phyloP scores from a whole-genome alignment of 805 yeast species.

The Scheffersomyces coipomensis region DNA sequence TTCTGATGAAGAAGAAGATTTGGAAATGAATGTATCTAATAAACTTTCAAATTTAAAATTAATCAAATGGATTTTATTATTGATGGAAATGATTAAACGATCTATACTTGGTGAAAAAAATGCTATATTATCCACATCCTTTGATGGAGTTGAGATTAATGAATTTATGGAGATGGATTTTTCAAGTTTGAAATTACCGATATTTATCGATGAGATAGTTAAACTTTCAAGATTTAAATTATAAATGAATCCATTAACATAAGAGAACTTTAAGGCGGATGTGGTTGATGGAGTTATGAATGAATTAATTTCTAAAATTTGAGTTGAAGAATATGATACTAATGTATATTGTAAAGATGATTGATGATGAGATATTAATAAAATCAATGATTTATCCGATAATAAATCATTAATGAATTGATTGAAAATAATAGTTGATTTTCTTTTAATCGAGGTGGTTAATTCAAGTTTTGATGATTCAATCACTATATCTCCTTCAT shows the following conservation, averaged over 20 bases:
- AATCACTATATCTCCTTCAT: slow-evolving; percentile 6
- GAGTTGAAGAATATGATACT: slow-evolving; percentile 6
- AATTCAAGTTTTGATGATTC: not conserved
- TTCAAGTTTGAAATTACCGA: slow-evolving; percentile 19
- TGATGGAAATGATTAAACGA: slow-evolving; percentile 43
- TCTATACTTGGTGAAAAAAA: slow-evolving; percentile 42
- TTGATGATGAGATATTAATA: slow-evolving; percentile 1
- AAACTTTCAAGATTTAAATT: slow-evolving; percentile 14
- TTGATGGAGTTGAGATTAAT: slow-evolving; percentile 7
- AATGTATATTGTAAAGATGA: not conserved
- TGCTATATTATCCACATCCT: slow-evolving; percentile 18
- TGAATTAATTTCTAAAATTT: slow-evolving; percentile 21
- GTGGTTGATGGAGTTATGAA: not conserved
- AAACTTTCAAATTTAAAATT: slow-evolving; percentile 45
- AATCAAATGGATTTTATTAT: slow-evolving; percentile 39
- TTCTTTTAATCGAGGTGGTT: not conserved
- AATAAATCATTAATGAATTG: slow-evolving; percentile 7
- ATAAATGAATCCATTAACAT: slow-evolving; percentile 25
- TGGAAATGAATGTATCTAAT: slow-evolving; percentile 22
- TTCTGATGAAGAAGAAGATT: slow-evolving; percentile 11
- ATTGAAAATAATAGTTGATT: not conserved
- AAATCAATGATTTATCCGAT: not conserved
- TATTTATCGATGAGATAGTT: slow-evolving; percentile 18
- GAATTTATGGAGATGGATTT: slow-evolving; percentile 18
- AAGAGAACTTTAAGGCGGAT: slow-evolving; percentile 11